Conservation (phyloP, 108 stramenopile genomes). For the Bacterosira constricta region DNA sequence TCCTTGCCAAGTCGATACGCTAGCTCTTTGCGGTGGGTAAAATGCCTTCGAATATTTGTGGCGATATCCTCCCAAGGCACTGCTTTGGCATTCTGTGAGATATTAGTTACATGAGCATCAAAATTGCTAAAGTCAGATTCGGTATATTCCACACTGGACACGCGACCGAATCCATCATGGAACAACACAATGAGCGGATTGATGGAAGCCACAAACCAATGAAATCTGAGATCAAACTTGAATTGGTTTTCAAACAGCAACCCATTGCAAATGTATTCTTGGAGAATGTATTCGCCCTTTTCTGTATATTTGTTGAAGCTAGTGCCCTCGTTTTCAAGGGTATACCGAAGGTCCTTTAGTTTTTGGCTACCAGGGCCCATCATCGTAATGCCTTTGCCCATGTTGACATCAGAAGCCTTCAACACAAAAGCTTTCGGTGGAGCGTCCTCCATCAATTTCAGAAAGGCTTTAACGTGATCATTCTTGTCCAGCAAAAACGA, state of each 20-base stretch:
- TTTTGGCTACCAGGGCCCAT: conserved; percentile 21
- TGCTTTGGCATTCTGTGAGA: neutral
- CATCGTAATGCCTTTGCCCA: conserved; percentile 37
- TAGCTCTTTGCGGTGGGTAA: neutral
- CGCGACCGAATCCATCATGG: conserved; percentile 41
- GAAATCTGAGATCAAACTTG: conserved; percentile 42
- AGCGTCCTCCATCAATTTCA: neutral
- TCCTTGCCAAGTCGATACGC: conserved; percentile 1
- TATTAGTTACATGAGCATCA: conserved; percentile 29
- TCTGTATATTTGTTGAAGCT: conserved; percentile 2
- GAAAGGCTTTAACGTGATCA: too few relatives aligned
- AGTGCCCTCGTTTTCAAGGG: neutral
- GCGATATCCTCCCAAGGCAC: neutral
- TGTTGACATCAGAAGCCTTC: conserved; percentile 2
- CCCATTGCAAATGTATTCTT: conserved; percentile 47
- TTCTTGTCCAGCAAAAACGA: too few relatives aligned
- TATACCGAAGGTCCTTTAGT: conserved; percentile 3
- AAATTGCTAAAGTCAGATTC: conserved; percentile 17
- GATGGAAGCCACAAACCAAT: conserved; percentile 30
- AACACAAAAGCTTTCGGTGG: neutral
- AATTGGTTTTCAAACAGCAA: conserved; percentile 2
- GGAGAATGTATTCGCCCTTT: conserved; percentile 16
- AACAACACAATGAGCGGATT: conserved; percentile 39
- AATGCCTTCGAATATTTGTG: neutral
- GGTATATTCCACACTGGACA: conserved; percentile 24